Evolutionary conservation across 164 flowering plant species (phyloP).

Genomic region (Liriodendron chinense): DNA sequence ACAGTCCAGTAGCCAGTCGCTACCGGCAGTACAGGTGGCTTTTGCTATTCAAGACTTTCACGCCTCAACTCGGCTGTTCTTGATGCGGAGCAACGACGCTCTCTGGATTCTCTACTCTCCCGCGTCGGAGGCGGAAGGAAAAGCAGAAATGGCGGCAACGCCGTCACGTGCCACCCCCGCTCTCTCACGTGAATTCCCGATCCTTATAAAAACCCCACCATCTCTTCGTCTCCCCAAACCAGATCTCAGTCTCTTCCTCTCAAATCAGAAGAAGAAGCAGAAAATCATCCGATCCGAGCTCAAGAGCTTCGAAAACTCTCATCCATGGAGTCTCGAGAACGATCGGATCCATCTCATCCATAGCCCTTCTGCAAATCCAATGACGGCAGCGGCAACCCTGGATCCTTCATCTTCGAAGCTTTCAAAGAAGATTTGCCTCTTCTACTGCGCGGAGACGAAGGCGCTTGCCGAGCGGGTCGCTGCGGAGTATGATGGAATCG

Average conservation of each 20-base stretch:
- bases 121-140: background rate
- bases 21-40: too few relatives aligned
- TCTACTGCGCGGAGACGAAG: slow-evolving; percentile 71
- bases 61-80: background rate
- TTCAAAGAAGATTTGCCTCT: slow-evolving; percentile 73
- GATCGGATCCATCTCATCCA: slow-evolving; percentile 10
- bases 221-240: background rate
- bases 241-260: too few relatives aligned
- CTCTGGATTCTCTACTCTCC: background rate
- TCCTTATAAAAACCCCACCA: background rate
- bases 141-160: slow-evolving; percentile 20
- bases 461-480: slow-evolving; percentile 74
- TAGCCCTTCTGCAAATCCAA: slow-evolving; percentile 11
- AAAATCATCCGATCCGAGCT: slow-evolving; percentile 8
- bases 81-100: background rate
- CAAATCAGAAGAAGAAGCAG: background rate
- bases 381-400: slow-evolving; percentile 7
- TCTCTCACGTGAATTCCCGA: background rate
- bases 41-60: background rate
- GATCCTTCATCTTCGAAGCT: slow-evolving; percentile 21
- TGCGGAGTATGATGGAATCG: slow-evolving; percentile 71
- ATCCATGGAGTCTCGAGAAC: slow-evolving; percentile 15
- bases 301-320: slow-evolving; percentile 16
- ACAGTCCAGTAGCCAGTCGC: too few relatives aligned
- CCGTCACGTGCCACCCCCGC: slow-evolving; percentile 8